A percentile compares a stretch with the other conserved stretches of the same genome.
phyloP scores from a whole-genome alignment of 768 basidiomycete genomes.

The Dentipellis sp. region DNA sequence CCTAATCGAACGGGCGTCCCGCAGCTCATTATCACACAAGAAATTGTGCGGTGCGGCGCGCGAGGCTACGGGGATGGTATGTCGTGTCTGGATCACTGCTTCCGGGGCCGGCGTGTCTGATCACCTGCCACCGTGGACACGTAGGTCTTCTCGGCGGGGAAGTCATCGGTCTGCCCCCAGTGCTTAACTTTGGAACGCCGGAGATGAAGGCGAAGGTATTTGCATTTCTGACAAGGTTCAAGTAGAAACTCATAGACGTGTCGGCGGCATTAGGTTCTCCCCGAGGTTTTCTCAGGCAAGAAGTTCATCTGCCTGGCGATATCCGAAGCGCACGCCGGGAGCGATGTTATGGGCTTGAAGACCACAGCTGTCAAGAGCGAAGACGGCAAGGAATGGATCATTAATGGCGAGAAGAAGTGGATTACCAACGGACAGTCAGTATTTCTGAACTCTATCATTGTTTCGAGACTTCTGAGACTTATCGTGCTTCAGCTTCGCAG shows the following conservation, averaged over 20 bases:
- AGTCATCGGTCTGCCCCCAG: slow-evolving; percentile 78
- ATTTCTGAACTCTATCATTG: neutral
- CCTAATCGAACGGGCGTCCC: neutral
- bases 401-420: slow-evolving; percentile 86
- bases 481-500: slow-evolving; percentile 21
- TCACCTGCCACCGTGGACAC: too few relatives aligned
- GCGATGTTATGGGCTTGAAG: slow-evolving; percentile 75
- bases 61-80: slow-evolving; percentile 75
- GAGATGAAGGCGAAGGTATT: slow-evolving; percentile 42
- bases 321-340: slow-evolving; percentile 81
- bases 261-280: slow-evolving; percentile 27
- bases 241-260: neutral
- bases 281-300: slow-evolving; percentile 64
- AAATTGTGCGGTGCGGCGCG: slow-evolving; percentile 56
- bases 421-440: slow-evolving; percentile 65
- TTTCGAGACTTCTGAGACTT: neutral
- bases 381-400: slow-evolving; percentile 78
- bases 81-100: too few relatives aligned
- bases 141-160: slow-evolving; percentile 54
- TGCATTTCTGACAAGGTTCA: too few relatives aligned
- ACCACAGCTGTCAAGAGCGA: slow-evolving; percentile 74
- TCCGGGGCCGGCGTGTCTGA: too few relatives aligned
- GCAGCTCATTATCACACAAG: slow-evolving; percentile 72
- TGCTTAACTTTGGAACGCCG: slow-evolving; percentile 71
- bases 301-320: slow-evolving; percentile 85